Percentiles rank a stretch among this genome's conserved stretches.
These are phyloP conservation scores for Acidiella bohemica DNA, from an alignment of 495 filamentous ascomycete species.

Conservation along the genomic window DNA sequence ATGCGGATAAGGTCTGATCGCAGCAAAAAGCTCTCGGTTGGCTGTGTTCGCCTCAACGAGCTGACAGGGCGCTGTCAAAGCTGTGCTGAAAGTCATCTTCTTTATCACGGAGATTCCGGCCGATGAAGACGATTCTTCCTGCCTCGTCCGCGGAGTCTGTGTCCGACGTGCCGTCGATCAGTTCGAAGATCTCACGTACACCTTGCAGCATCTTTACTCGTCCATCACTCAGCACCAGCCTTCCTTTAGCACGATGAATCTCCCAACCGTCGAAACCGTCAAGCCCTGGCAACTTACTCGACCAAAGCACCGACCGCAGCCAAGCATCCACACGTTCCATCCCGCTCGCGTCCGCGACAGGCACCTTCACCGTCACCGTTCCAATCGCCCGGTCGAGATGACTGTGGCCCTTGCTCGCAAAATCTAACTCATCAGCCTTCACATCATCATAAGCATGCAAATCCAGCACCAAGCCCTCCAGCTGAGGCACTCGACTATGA, in stretches of 20 bases:
- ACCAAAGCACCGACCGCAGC: slow-evolving; percentile 78
- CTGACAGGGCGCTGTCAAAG: neutral
- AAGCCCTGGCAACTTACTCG: slow-evolving; percentile 44
- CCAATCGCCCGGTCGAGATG: slow-evolving; percentile 79
- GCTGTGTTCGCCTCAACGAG: neutral
- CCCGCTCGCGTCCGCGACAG: slow-evolving; percentile 38
- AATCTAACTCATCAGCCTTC: slow-evolving; percentile 43
- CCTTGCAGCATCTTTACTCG: slow-evolving; percentile 69
- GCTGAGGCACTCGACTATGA: slow-evolving; percentile 60
- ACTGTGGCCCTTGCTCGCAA: slow-evolving; percentile 44
- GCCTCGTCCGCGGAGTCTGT: neutral
- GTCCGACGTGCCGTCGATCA: slow-evolving; percentile 46
- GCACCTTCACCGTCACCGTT: slow-evolving; percentile 57
- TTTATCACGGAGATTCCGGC: slow-evolving; percentile 10
- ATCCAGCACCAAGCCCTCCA: slow-evolving; percentile 78
- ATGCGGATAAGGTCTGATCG: slow-evolving; percentile 35
- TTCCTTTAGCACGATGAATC: slow-evolving; percentile 78
- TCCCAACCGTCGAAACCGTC: slow-evolving; percentile 37
- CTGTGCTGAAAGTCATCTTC: slow-evolving; percentile 6
- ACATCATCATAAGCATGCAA: slow-evolving; percentile 85
- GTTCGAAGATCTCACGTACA: slow-evolving; percentile 85
- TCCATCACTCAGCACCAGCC: slow-evolving; percentile 48
- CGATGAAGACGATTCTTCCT: slow-evolving; percentile 18
- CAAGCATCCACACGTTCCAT: slow-evolving; percentile 59
- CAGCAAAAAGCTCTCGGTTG: too few relatives aligned